Evolutionary conservation across 768 basidiomycete species (phyloP), one percentile per base, ranked within the genome.

Genomic region (Neoboletus brunneissimus): DNA sequence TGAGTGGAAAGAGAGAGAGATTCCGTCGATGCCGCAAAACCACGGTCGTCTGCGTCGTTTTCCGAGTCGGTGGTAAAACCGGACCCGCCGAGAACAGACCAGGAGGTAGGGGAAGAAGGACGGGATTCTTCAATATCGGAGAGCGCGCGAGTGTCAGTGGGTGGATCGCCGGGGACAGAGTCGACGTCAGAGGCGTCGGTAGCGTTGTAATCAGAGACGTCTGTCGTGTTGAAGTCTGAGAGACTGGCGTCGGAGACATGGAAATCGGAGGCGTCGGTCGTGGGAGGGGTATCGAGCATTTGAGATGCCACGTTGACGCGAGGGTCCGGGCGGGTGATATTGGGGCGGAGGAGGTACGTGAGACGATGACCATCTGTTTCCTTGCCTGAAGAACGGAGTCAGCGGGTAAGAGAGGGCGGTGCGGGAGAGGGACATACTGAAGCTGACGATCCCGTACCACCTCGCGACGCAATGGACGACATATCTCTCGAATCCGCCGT

Each of bases 401-500:
- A 63, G 50, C 2, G 11, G 16, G 47, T 18, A 35, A 37, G 53
- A 51, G 37, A 42, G 13, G 34, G 27, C 9, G 9, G 23, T 10
- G n/a, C 4, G n/a, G n/a, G 13, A 37, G 35, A 44, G 35, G 13
- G 32, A 59, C 88, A 63, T 70, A 89, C 89, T 92, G 76, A 85
- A 93, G 73, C 87, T 88, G 64, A 92, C 86, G 56, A 93, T 70
- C 55, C 84, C 84, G 68, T 91, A 83, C 71, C 87, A 92, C 37
- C 90, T 77, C 41, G 89, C 89, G 56, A 88, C 86, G 61, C 90
- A 92, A 60, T 94, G 91, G 7, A 92, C 84, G 45, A 92, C 81
- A 63, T 89, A 92, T 32, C 91, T 79, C 29, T 87, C 84, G 73
- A 91, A 92, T 0, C 84, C 77, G 64, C 90, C 87, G 54, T 87